A percentile compares a stretch with the other conserved stretches of the same genome.
phyloP scores from a whole-genome alignment of 1,284 basidiomycete genomes.

The Testicularia cyperi region DNA sequence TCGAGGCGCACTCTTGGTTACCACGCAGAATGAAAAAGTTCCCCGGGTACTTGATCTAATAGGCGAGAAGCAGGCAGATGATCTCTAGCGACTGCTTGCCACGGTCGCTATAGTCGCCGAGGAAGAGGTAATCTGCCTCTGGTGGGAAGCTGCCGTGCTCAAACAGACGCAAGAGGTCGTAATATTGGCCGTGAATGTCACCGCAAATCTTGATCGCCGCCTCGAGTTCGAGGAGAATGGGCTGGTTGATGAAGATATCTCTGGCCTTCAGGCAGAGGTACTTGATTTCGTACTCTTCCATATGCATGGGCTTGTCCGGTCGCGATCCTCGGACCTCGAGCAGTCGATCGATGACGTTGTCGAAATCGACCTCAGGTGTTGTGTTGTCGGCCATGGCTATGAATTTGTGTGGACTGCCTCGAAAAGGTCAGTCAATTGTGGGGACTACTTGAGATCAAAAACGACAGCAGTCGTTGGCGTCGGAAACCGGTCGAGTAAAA shows the following conservation, averaged over 20 bases:
- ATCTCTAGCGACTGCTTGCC: conserved; percentile 93
- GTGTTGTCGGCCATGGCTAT: conserved; percentile 55
- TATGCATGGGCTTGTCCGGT: conserved; percentile 88
- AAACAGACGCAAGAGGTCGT: conserved; percentile 87
- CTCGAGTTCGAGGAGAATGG: conserved; percentile 87
- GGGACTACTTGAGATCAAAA: too few relatives aligned
- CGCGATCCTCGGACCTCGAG: conserved; percentile 77
- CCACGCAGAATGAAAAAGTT: conserved; percentile 94
- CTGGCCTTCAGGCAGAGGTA: conserved; percentile 90
- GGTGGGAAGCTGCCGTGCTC: conserved; percentile 94
- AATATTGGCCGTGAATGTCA: conserved; percentile 94
- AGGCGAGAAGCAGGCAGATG: conserved; percentile 79
- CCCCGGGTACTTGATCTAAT: conserved; percentile 98
- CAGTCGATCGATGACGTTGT: conserved; percentile 59
- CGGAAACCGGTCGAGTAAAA: too few relatives aligned
- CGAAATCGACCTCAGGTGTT: conserved; percentile 56
- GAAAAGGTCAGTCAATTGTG: too few relatives aligned
- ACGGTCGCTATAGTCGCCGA: conserved; percentile 91
- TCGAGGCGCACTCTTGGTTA: conserved; percentile 91
- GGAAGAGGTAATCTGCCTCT: conserved; percentile 93
- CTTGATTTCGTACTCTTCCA: conserved; percentile 94
- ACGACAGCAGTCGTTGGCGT: too few relatives aligned
- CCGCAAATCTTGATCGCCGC: conserved; percentile 97
- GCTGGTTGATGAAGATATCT: conserved; percentile 94
- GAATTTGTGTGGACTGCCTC: too few relatives aligned